A percentile compares a stretch with the other conserved stretches of the same genome.
These are phyloP conservation scores for Lojkania enalia DNA, from an alignment of 2,329 filamentous ascomycete species.

Conservation along the genomic window DNA sequence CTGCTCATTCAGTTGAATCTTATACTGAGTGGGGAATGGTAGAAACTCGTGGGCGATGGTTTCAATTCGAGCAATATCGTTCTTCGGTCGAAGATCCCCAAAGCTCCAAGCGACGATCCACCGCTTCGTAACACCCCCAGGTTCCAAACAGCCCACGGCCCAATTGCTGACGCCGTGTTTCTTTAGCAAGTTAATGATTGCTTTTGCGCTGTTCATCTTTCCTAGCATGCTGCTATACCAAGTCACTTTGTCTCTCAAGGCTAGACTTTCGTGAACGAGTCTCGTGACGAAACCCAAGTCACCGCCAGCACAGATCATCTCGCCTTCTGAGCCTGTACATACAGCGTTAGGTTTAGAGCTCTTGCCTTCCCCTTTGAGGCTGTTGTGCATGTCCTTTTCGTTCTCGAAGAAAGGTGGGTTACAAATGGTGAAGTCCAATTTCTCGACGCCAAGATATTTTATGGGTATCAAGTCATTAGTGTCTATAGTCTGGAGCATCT, in stretches of 20 bases:
- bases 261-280: conserved; percentile 71
- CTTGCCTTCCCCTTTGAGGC: conserved; percentile 64
- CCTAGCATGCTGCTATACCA: conserved; percentile 96
- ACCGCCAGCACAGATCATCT: conserved; percentile 84
- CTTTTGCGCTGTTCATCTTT: conserved; percentile 68
- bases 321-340: conserved; percentile 74
- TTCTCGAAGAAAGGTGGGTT: conserved; percentile 96
- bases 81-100: conserved; percentile 64
- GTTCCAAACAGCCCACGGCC: conserved; percentile 77
- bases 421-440: conserved; percentile 83
- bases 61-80: conserved; percentile 37
- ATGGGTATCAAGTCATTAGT: conserved; percentile 66
- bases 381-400: conserved; percentile 65
- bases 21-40: conserved; percentile 57
- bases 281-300: conserved; percentile 74
- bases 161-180: conserved; percentile 70
- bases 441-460: conserved; percentile 54
- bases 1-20: conserved; percentile 47
- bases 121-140: conserved; percentile 73
- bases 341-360: conserved; percentile 68
- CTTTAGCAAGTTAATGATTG: conserved; percentile 64
- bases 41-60: conserved; percentile 56
- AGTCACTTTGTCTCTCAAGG: conserved; percentile 62
- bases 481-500: conserved; percentile 59
- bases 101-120: conserved; percentile 95